Evolutionary conservation across 2,329 filamentous ascomycete species (phyloP), one percentile per base, ranked within the genome.

Genomic region (Venturia pyrina): DNA sequence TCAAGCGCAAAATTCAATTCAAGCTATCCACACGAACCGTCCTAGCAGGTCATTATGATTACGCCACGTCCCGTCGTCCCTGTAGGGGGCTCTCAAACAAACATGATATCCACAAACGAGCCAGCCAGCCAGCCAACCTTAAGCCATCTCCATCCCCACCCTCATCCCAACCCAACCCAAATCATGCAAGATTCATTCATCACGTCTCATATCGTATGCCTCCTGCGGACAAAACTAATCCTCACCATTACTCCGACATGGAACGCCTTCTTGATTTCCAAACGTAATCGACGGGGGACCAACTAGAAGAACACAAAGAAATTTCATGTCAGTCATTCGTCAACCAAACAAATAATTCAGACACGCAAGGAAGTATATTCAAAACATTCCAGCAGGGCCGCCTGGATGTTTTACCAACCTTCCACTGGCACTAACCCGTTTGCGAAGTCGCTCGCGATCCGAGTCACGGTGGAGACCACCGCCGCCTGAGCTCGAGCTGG

Each of bases 371-470:
- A 59, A 24, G 48, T 28, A 28, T 24, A 21, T 28, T 59, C 53
- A 59, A 59, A 59, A 59, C 28, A 34, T 19, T 59, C 48, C 48
- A 8, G 21, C 48, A 53, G 53, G 53, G 53, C 53, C 53, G 3
- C 32, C 53, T n/a, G n/a, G 44, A 40, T 28, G 37, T 72, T 70
- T 77, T 72, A 76, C 74, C 72, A 78, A 73, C 73, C 76, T 77
- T 71, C 75, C 75, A 28, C 75, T 70, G 43, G 75, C 75, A 59
- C 74, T 76, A 10, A 77, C 75, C 59, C 76, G 71, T 68, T 78
- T 78, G 66, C 68, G 73, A 70, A 19, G 71, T 70, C 28, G 77
- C 75, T 21, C 76, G 68, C 67, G 77, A 74, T 43, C 73, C 70
- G 69, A 67, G 77, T 73, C 72, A 69, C 53, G 53, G 15, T 67